Evolutionary conservation across 2,329 filamentous ascomycete species (phyloP).

Genomic region (Ceratocystis harringtonii): DNA sequence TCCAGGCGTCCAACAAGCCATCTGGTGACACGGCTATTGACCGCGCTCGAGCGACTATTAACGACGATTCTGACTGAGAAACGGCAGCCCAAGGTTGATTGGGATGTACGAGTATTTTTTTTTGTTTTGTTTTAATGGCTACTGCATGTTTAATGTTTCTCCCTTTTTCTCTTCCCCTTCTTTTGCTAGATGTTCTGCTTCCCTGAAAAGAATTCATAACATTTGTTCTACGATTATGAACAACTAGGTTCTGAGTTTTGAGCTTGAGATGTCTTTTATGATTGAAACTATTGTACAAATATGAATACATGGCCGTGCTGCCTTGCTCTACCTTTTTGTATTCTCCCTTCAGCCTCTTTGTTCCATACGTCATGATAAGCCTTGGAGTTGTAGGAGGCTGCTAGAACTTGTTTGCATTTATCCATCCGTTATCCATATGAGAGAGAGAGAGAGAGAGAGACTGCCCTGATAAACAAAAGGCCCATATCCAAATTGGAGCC

Average conservation of each 20-base stretch:
- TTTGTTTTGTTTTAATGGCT: slow-evolving; percentile 4
- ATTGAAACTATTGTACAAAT: slow-evolving; percentile 10
- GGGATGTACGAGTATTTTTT: neutral
- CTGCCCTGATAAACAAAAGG: neutral
- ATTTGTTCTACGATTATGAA: too few relatives aligned
- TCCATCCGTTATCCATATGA: neutral
- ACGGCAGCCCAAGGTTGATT: neutral
- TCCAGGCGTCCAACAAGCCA: slow-evolving; percentile 33
- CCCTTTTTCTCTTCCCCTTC: neutral
- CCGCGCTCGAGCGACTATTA: slow-evolving; percentile 41
- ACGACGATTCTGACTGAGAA: slow-evolving; percentile 43
- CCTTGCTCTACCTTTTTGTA: slow-evolving; percentile 2
- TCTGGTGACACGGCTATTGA: slow-evolving; percentile 45
- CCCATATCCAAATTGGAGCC: neutral
- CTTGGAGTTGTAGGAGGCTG: neutral
- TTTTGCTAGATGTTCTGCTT: neutral
- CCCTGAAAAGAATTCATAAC: neutral
- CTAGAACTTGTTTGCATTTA: neutral
- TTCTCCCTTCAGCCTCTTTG: neutral
- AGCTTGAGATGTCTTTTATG: neutral
- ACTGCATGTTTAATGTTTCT: slow-evolving; percentile 2
- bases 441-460: neutral
- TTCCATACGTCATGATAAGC: neutral
- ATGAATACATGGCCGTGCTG: slow-evolving; percentile 12
- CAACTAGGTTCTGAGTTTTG: neutral